A percentile compares a stretch with the other conserved stretches of the same genome.
phyloP scores from a whole-genome alignment of 176 grass and related monocot species.

The Musa beccarii region DNA sequence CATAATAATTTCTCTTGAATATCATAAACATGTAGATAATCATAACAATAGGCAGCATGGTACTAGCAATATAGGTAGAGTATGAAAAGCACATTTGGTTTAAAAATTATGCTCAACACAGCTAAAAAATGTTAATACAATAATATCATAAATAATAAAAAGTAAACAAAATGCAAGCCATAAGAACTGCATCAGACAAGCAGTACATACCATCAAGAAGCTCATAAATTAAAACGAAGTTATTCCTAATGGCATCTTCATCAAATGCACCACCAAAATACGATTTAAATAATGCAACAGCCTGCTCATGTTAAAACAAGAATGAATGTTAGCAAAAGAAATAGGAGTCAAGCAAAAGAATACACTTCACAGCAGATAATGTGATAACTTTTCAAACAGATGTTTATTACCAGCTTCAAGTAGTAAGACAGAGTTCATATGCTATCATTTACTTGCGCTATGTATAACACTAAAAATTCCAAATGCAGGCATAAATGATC shows the following conservation, averaged over 20 bases:
- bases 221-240: slow-evolving; percentile 98
- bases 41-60: background rate
- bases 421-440: background rate
- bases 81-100: background rate
- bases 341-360: background rate
- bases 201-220: slow-evolving; percentile 93
- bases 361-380: background rate
- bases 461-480: too few species aligned
- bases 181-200: background rate
- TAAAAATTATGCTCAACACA: background rate
- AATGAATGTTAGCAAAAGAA: background rate
- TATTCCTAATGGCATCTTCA: slow-evolving; percentile 98
- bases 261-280: slow-evolving; percentile 96
- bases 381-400: background rate
- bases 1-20: too few species aligned
- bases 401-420: background rate
- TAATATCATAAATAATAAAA: background rate
- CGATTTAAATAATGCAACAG: slow-evolving; percentile 91
- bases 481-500: too few species aligned
- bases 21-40: too few species aligned
- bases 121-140: background rate
- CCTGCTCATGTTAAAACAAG: slow-evolving; percentile 42
- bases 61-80: background rate
- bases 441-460: too few species aligned
- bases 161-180: background rate